phyloP scores from a whole-genome alignment of 2,329 filamentous ascomycete genomes.

The Fusarium sp. region DNA sequence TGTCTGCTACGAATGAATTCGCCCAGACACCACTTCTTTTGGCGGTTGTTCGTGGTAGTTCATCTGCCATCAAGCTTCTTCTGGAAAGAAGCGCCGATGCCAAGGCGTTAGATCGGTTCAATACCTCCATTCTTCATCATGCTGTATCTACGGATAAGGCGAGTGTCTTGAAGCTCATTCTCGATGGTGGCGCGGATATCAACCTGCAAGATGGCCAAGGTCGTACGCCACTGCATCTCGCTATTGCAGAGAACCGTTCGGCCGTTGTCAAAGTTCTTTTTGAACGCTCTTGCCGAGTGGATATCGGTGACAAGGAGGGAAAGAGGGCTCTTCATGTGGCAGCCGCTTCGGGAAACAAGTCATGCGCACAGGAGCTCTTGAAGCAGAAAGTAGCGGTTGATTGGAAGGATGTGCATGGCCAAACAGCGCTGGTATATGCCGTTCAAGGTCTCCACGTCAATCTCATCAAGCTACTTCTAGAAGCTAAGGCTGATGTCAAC shows the following conservation, averaged over 20 bases:
- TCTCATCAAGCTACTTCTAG: neutral
- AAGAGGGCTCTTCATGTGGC: constrained; percentile 4
- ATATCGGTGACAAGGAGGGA: neutral
- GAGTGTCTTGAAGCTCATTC: neutral
- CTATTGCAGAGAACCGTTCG: neutral
- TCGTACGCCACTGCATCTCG: constrained; percentile 1
- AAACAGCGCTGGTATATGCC: constrained; percentile 3
- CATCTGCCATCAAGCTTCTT: neutral
- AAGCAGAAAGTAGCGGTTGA: neutral
- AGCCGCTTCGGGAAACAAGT: neutral
- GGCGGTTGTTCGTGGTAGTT: neutral
- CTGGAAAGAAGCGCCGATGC: neutral
- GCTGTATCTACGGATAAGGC: neutral
- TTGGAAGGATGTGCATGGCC: neutral
- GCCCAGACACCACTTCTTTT: constrained; percentile 1
- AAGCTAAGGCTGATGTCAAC: neutral
- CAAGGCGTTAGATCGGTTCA: neutral
- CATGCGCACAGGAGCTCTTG: neutral
- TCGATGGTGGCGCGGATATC: neutral
- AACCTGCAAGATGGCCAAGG: neutral
- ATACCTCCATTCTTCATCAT: neutral
- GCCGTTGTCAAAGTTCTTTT: constrained; percentile 1
- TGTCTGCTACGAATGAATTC: neutral
- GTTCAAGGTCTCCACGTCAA: neutral
- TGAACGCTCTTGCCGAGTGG: neutral